Conservation (phyloP, 164 flowering plant species). For the Nelumbo lutea region DNA sequence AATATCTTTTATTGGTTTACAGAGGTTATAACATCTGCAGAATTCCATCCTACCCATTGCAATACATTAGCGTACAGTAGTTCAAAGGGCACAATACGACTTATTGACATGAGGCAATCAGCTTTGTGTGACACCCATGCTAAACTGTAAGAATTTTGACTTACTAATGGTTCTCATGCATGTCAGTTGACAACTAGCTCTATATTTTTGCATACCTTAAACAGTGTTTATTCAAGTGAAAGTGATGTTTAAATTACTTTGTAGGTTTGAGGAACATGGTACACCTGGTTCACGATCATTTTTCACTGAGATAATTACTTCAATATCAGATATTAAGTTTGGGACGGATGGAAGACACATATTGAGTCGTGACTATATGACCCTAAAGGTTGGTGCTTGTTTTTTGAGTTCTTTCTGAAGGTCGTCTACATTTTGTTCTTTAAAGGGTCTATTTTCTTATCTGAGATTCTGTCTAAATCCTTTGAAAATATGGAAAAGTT, state of each 20-base stretch:
- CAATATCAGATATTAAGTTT: slow-evolving; percentile 83
- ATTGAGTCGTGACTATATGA: slow-evolving; percentile 85
- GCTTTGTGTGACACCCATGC: slow-evolving; percentile 80
- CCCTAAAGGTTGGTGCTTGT: slow-evolving; percentile 53
- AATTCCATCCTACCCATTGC: slow-evolving; percentile 82
- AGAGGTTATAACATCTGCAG: slow-evolving; percentile 91
- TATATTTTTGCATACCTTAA: neutral
- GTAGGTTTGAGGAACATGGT: slow-evolving; percentile 79
- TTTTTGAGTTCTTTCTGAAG: neutral
- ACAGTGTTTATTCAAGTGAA: neutral
- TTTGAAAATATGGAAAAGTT: too few species aligned
- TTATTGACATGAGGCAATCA: slow-evolving; percentile 84
- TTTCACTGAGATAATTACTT: slow-evolving; percentile 20
- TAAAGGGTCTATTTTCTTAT: too few species aligned
- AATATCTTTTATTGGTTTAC: slow-evolving; percentile 19
- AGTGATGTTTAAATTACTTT: neutral
- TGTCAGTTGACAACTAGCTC: neutral
- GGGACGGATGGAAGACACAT: slow-evolving; percentile 66
- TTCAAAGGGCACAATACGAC: slow-evolving; percentile 32
- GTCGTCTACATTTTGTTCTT: too few species aligned
- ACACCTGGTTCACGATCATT: slow-evolving; percentile 77
- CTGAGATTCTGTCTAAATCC: too few species aligned
- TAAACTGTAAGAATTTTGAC: slow-evolving; percentile 50
- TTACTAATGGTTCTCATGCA: too few species aligned
- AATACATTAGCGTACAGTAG: neutral